phyloP scores from a whole-genome alignment of 2,329 filamentous ascomycete species.

The Paramyrothecium sp. region DNA sequence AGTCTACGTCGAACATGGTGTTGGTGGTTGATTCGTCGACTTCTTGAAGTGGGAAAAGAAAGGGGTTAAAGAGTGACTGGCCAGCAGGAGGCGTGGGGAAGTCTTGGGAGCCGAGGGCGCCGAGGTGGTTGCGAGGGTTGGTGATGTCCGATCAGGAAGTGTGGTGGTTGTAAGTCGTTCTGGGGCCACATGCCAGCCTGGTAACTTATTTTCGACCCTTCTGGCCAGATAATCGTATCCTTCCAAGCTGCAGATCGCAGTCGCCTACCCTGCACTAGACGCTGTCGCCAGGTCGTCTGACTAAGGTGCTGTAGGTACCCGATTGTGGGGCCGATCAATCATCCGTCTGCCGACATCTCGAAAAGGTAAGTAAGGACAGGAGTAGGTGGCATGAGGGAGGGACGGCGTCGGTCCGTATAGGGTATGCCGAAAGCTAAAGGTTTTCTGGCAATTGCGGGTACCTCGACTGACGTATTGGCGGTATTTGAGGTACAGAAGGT shows the following conservation, averaged over 20 bases:
- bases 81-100: not conserved
- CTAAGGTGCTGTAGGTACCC: slow-evolving; percentile 2
- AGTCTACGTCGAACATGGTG: slow-evolving; percentile 63
- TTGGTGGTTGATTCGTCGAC: slow-evolving; percentile 3
- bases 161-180: slow-evolving; percentile 2
- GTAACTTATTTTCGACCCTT: slow-evolving; percentile 6
- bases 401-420: too few species aligned
- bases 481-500: too few species aligned
- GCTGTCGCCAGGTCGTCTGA: slow-evolving; percentile 3
- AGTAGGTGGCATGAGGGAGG: too few species aligned
- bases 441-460: not conserved
- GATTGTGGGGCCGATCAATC: not conserved
- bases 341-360: not conserved
- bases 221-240: slow-evolving; percentile 18
- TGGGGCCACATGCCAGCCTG: slow-evolving; percentile 2
- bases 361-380: too few species aligned
- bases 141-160: not conserved
- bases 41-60: slow-evolving; percentile 1
- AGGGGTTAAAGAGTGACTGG: not conserved
- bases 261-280: not conserved
- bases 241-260: not conserved
- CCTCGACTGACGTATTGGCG: not conserved
- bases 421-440: too few species aligned
- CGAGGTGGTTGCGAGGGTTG: not conserved
- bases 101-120: not conserved